Percentiles rank a stretch among this genome's conserved stretches.
These are phyloP conservation scores for Clathrus columnatus DNA, from an alignment of 768 basidiomycete genomes.

Conservation along the genomic window DNA sequence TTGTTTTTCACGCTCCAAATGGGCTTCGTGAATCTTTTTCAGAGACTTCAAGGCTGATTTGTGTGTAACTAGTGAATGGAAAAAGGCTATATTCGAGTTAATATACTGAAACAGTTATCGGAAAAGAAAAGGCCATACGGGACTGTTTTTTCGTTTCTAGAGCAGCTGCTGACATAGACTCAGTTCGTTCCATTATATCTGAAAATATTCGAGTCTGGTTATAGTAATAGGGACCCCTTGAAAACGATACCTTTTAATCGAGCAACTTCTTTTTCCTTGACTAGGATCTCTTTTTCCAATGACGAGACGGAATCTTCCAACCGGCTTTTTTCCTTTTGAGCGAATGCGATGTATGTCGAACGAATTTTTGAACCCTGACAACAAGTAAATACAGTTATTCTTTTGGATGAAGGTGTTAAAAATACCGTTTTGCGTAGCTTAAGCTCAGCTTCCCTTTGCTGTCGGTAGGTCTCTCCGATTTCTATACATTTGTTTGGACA, in stretches of 20 bases:
- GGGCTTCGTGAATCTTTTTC: slow-evolving; percentile 58
- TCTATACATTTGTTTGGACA: slow-evolving; percentile 74
- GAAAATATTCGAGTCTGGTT: background rate
- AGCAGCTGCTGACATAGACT: slow-evolving; percentile 69
- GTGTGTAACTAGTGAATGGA: slow-evolving; percentile 63
- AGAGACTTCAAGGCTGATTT: slow-evolving; percentile 70
- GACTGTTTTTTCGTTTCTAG: slow-evolving; percentile 82
- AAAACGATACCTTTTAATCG: slow-evolving; percentile 53
- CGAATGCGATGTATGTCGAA: slow-evolving; percentile 76
- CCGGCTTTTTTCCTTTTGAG: slow-evolving; percentile 81
- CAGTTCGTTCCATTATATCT: slow-evolving; percentile 74
- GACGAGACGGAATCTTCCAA: slow-evolving; percentile 56
- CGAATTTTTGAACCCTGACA: slow-evolving; percentile 85
- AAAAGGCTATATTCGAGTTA: slow-evolving; percentile 53
- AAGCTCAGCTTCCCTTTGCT: slow-evolving; percentile 59
- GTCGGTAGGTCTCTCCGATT: slow-evolving; percentile 61
- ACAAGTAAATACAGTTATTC: background rate
- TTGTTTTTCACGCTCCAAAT: slow-evolving; percentile 64
- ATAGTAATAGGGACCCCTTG: background rate
- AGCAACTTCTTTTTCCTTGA: slow-evolving; percentile 62
- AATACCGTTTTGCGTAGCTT: slow-evolving; percentile 76
- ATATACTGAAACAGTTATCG: background rate
- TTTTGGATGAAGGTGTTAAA: slow-evolving; percentile 4
- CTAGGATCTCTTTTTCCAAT: slow-evolving; percentile 48
- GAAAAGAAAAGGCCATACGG: slow-evolving; percentile 40